Conservation (phyloP, 768 basidiomycete species). For the Leucocoprinus sp. region DNA sequence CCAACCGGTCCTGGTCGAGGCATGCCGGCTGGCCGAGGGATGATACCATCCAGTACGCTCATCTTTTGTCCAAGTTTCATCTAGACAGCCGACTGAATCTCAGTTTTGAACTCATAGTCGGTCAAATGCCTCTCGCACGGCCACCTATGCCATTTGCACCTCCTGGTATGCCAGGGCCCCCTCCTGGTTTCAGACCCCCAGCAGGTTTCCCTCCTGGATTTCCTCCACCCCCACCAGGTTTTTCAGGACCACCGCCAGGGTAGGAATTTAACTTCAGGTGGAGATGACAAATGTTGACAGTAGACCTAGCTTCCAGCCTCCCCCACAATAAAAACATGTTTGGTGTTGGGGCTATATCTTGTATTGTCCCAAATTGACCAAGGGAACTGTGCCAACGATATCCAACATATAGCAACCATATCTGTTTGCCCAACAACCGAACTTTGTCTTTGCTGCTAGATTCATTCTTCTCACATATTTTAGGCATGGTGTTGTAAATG, state of each 20-base stretch:
- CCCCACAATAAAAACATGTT: constrained; percentile 29
- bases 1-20: constrained; percentile 89
- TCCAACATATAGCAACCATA: neutral
- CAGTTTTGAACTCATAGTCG: constrained; percentile 33
- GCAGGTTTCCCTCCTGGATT: constrained; percentile 81
- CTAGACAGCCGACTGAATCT: constrained; percentile 12
- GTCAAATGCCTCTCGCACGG: constrained; percentile 50
- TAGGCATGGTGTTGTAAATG: constrained; percentile 3
- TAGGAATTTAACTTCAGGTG: constrained; percentile 26
- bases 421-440: neutral
- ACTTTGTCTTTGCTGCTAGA: neutral
- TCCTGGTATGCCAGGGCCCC: constrained; percentile 81
- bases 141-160: constrained; percentile 62
- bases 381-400: constrained; percentile 1
- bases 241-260: constrained; percentile 80
- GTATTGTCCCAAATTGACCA: neutral
- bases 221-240: constrained; percentile 76
- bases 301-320: constrained; percentile 40
- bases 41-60: constrained; percentile 77
- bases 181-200: constrained; percentile 79
- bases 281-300: constrained; percentile 14
- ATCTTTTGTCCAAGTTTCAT: neutral
- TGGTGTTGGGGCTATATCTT: constrained; percentile 8
- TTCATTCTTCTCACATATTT: constrained; percentile 4
- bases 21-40: constrained; percentile 93